Evolutionary conservation across 371 early-diverging fungal species (phyloP), one percentile per base, ranked within the genome.

Genomic region (Mortierella sp.): DNA sequence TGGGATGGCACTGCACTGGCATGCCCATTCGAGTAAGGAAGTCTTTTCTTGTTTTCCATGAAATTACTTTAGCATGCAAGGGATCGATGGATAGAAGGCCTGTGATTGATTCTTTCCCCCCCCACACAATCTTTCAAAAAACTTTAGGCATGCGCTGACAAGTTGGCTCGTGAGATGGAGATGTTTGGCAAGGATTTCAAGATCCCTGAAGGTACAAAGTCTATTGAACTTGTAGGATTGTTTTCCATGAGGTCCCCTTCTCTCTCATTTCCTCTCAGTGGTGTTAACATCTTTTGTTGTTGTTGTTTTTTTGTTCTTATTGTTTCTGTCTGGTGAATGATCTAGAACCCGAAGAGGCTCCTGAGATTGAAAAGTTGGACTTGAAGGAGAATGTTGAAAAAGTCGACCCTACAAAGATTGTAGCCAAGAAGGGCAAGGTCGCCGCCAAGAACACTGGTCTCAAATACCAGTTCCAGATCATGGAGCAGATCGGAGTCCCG

Each of bases 1-100:
- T 99, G 76, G 98, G 98, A 45, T 99, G 99, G 90, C 99, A 99
- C 81, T 95, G 95, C 69, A 99, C 99, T 5, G 99, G 99, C 60
- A 99, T 99, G 99, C 99, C 99, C 43, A 99, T 99, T 84, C 97
- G 98, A 85, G 94, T 93, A 84, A 67, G 61, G 42, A 21, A 3
- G 26, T 13, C 31, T 8, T 13, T 21, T 49, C 30, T 24, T 60
- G 14, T 26, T 18, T 12, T 57, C 38, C n/a, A 26, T 45, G 30
- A 45, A 6, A 49, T 10, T 10, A 34, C 34, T 34, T 34, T 10
- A 34, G 34, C 34, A 34, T 34, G 34, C n/a, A n/a, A n/a, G 34
- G 34, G 34, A 34, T 34, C 34, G n/a, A n/a, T n/a, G n/a, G n/a
- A n/a, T n/a, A n/a, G n/a, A n/a, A n/a, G n/a, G n/a, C n/a, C n/a